phyloP scores from a whole-genome alignment of 805 yeast genomes.

The Clavispora fructus region DNA sequence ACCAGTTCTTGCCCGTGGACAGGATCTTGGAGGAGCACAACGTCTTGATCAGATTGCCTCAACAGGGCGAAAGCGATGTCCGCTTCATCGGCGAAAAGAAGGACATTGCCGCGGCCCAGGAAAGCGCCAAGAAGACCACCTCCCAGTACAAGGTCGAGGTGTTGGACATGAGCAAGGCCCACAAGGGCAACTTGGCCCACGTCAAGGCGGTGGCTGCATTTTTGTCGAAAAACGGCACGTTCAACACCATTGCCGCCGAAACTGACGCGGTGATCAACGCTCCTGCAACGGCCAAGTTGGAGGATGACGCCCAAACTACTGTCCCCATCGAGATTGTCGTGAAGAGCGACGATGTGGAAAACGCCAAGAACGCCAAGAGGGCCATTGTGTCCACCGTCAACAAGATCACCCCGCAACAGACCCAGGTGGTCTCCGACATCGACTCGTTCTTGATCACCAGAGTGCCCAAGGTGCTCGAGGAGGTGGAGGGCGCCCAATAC shows the following conservation, averaged over 20 bases:
- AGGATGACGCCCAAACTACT: conserved; percentile 30
- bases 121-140: conserved; percentile 55
- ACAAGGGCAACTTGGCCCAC: conserved; percentile 71
- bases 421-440: conserved; percentile 56
- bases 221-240: conserved; percentile 49
- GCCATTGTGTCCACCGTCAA: conserved; percentile 71
- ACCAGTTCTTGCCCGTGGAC: conserved; percentile 59
- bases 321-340: conserved; percentile 64
- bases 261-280: conserved; percentile 34
- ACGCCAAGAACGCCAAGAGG: conserved; percentile 59
- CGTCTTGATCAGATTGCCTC: conserved; percentile 57
- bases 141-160: conserved; percentile 56
- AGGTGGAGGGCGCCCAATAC: conserved; percentile 46
- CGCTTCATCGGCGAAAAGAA: conserved; percentile 56
- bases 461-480: conserved; percentile 37
- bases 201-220: conserved; percentile 71
- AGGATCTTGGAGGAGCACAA: conserved; percentile 48
- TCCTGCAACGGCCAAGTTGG: conserved; percentile 35
- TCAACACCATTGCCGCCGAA: conserved; percentile 36
- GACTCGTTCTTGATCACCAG: conserved; percentile 53
- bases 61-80: conserved; percentile 44
- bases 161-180: conserved; percentile 84
- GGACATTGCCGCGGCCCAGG: conserved; percentile 57
- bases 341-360: conserved; percentile 38
- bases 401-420: conserved; percentile 60